Evolutionary conservation across 1,284 basidiomycete species (phyloP), one percentile per base, ranked within the genome.

Genomic region (Pseudozyma thailandica): DNA sequence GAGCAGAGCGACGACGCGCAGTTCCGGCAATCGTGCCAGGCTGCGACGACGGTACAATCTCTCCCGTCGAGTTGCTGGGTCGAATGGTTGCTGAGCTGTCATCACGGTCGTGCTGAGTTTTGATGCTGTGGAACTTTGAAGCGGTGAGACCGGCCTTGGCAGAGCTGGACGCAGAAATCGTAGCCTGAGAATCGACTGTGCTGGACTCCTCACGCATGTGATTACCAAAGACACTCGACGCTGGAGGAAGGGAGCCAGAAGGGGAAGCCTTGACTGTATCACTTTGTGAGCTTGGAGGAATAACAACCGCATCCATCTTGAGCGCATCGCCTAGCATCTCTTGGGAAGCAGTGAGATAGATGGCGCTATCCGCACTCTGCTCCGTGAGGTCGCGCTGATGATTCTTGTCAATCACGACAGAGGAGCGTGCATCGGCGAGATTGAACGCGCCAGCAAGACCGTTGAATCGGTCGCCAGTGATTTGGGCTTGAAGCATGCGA

Each of bases 401-500:
- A 21, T 30, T 16, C 23, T 38, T 46, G 4, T 59, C 42, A 2
- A 54, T 18, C 18, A 65, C 23, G 31, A 59, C 35, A 4, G 56
- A 65, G 16, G 51, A 59, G 5, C 62, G 55, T 3, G 48, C 23
- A 20, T 65, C 59, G 8, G 54, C 60, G 8, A 58, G 43, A 21
- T 70, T 39, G 44, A 58, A 55, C 6, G 57, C 59, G 25, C 64
- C 62, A 6, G 62, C 62, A 3, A 65, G 15, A 16, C 58, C 64
- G 21, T 59, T 57, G 54, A 68, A 61, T 26, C 53, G 52, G 21
- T 72, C 70, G 28, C 70, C 70, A 28, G 70, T 72, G 70, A 72
- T 66, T 43, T 72, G 70, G 9, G 70, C 59, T 20, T 72, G 70
- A 16, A 72, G 59, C 63, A 66, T 72, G n/a, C 63, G 66, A 12